Evolutionary conservation across 2,329 filamentous ascomycete species (phyloP).

Genomic region (Fusarium goolgardi): DNA sequence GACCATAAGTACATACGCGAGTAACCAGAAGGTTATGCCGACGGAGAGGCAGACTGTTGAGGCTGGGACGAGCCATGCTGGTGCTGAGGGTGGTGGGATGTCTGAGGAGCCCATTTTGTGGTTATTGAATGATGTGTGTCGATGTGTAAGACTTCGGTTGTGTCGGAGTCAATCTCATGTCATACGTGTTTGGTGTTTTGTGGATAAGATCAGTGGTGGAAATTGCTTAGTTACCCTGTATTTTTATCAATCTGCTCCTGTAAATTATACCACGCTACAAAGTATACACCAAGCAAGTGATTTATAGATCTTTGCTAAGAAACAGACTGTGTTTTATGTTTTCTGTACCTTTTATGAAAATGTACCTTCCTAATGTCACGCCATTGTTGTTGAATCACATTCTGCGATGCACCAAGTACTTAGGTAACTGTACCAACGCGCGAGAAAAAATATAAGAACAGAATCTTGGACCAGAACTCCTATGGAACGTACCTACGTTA

Average conservation of each 20-base stretch:
- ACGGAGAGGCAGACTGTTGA: slow-evolving; percentile 51
- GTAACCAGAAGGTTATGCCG: slow-evolving; percentile 56
- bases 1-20: slow-evolving; percentile 61
- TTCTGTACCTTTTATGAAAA: too few relatives aligned
- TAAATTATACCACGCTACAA: not conserved
- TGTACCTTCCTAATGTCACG: too few relatives aligned
- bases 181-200: not conserved
- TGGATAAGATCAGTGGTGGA: not conserved
- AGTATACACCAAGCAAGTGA: not conserved
- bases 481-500: too few relatives aligned
- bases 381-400: too few relatives aligned
- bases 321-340: not conserved
- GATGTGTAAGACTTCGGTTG: not conserved
- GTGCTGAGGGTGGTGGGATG: slow-evolving; percentile 51
- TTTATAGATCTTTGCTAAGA: not conserved
- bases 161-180: not conserved
- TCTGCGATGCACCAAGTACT: too few relatives aligned
- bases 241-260: not conserved
- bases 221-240: not conserved
- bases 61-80: slow-evolving; percentile 54
- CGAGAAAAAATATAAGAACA: too few relatives aligned
- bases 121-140: not conserved
- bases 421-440: too few relatives aligned
- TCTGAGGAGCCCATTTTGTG: slow-evolving; percentile 55
- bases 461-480: too few relatives aligned